phyloP scores from a whole-genome alignment of 2,329 filamentous ascomycete species.

The Trichoderma sp. region DNA sequence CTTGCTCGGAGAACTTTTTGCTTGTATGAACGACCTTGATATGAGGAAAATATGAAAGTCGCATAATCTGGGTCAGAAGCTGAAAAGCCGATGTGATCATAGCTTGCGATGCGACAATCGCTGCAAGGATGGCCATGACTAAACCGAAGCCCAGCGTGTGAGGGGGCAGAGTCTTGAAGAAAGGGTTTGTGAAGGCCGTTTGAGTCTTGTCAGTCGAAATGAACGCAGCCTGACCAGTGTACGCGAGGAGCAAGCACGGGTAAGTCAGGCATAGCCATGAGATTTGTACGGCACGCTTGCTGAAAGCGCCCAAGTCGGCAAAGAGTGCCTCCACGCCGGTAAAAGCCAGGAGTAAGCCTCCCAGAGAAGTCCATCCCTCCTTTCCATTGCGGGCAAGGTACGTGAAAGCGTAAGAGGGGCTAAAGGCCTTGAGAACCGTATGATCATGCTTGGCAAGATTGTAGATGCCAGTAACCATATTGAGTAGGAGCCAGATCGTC shows the following conservation, averaged over 20 bases:
- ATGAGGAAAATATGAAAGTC: constrained; percentile 68
- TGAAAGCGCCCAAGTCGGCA: constrained; percentile 74
- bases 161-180: constrained; percentile 67
- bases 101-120: constrained; percentile 74
- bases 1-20: constrained; percentile 66
- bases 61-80: constrained; percentile 68
- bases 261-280: constrained; percentile 68
- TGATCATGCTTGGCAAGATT: constrained; percentile 52
- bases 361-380: constrained; percentile 62
- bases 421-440: constrained; percentile 55
- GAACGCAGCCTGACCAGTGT: constrained; percentile 72
- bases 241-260: constrained; percentile 64
- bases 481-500: constrained; percentile 64
- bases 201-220: constrained; percentile 56
- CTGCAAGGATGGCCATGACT: constrained; percentile 65
- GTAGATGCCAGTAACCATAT: constrained; percentile 62
- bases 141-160: constrained; percentile 67
- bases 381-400: constrained; percentile 59
- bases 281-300: constrained; percentile 65
- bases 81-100: constrained; percentile 76
- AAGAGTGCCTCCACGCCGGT: constrained; percentile 79
- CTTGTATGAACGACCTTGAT: constrained; percentile 72
- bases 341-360: constrained; percentile 71
- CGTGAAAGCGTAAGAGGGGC: constrained; percentile 56
- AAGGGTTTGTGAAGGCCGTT: constrained; percentile 56